These are phyloP conservation scores for Crithidia acanthocephali DNA, from an alignment of 208 protist genomes.

Conservation along the genomic window DNA sequence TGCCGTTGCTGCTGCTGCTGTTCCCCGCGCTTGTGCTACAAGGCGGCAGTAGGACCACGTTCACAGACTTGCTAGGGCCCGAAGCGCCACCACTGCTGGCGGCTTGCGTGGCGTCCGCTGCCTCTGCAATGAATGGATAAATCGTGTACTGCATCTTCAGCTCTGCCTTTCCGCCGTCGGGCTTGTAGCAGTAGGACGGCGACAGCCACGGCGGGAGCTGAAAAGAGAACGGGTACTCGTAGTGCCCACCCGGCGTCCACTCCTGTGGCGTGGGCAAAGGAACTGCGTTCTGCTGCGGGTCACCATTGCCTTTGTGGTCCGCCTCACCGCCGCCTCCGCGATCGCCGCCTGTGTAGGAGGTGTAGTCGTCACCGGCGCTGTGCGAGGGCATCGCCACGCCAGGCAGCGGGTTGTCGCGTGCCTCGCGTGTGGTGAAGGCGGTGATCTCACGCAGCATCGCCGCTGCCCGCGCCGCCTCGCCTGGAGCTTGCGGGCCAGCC, in stretches of 20 bases:
- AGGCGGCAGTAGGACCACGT: neutral
- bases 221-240: conserved; percentile 33
- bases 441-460: neutral
- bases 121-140: conserved; percentile 8
- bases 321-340: neutral
- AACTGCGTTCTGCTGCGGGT: neutral
- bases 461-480: neutral
- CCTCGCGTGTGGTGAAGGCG: conserved; percentile 4
- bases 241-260: conserved; percentile 20
- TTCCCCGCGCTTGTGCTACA: too few relatives aligned
- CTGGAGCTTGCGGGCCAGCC: neutral
- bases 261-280: neutral
- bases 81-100: neutral
- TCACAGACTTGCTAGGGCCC: neutral
- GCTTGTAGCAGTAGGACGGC: conserved; percentile 38
- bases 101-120: neutral
- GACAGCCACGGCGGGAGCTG: conserved; percentile 44
- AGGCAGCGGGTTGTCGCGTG: conserved; percentile 4
- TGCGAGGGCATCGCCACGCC: neutral
- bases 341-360: neutral
- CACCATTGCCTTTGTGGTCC: too few relatives aligned
- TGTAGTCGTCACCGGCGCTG: neutral
- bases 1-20: too few relatives aligned
- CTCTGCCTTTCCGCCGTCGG: neutral
- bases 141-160: conserved; percentile 30